phyloP scores from a whole-genome alignment of 805 yeast species.

The Candida sanyiensis region DNA sequence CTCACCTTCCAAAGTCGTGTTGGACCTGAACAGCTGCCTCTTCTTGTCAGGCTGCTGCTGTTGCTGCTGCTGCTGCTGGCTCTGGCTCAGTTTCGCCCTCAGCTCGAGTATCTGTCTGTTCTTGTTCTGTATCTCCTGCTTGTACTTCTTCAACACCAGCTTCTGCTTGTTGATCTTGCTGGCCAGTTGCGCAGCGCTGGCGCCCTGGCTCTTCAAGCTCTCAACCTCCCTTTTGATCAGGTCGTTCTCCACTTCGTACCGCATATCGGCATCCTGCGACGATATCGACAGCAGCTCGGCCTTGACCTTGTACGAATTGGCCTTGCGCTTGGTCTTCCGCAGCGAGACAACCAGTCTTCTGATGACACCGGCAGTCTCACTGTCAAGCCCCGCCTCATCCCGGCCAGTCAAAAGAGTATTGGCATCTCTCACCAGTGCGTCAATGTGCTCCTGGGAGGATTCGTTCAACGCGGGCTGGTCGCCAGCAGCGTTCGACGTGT shows the following conservation, averaged over 20 bases:
- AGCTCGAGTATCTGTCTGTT: constrained; percentile 40
- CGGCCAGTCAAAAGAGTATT: too few relatives aligned
- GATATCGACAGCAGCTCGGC: constrained; percentile 38
- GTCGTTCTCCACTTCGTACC: constrained; percentile 42
- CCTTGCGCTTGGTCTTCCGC: constrained; percentile 24
- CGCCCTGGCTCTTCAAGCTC: constrained; percentile 29
- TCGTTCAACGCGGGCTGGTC: background rate
- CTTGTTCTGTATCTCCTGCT: constrained; percentile 36
- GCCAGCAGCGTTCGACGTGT: background rate
- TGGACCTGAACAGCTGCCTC: constrained; percentile 11
- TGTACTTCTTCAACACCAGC: constrained; percentile 39
- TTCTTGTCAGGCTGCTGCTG: too few relatives aligned
- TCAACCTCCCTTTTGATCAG: constrained; percentile 44
- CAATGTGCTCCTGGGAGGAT: constrained; percentile 4
- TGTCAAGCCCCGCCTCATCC: constrained; percentile 3
- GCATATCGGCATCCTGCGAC: constrained; percentile 37
- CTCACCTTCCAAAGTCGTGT: constrained; percentile 8
- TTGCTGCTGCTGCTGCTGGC: too few relatives aligned
- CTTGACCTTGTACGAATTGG: constrained; percentile 31
- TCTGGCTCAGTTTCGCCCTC: constrained; percentile 19
- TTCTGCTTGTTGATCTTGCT: constrained; percentile 36
- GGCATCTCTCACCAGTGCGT: constrained; percentile 6
- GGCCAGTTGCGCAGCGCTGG: constrained; percentile 32
- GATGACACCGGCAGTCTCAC: constrained; percentile 13
- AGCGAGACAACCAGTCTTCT: constrained; percentile 20